A percentile compares a stretch with the other conserved stretches of the same genome.
These are phyloP conservation scores for Kalaharituber pfeilii DNA, from an alignment of 2,329 filamentous ascomycete species.

Conservation along the genomic window DNA sequence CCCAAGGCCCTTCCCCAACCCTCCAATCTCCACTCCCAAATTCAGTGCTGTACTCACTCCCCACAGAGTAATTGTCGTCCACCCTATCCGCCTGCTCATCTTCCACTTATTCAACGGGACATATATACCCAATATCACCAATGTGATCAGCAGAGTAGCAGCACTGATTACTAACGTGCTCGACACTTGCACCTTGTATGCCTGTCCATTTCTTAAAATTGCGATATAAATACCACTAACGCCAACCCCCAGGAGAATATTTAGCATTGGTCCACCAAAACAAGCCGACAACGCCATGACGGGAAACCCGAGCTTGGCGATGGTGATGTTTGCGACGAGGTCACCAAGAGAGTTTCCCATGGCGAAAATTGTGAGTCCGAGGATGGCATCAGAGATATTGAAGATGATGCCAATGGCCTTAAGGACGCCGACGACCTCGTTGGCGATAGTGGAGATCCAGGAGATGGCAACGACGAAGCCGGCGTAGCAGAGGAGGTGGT, in stretches of 20 bases:
- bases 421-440: constrained; percentile 85
- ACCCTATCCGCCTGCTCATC: constrained; percentile 68
- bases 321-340: constrained; percentile 83
- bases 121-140: constrained; percentile 58
- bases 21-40: constrained; percentile 58
- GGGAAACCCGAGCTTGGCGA: constrained; percentile 80
- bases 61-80: constrained; percentile 66
- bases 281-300: constrained; percentile 93
- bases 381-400: constrained; percentile 82
- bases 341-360: constrained; percentile 92
- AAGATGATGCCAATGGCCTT: constrained; percentile 86
- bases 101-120: constrained; percentile 78
- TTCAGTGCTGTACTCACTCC: constrained; percentile 61
- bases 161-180: constrained; percentile 73
- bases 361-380: constrained; percentile 89
- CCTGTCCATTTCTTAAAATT: constrained; percentile 50
- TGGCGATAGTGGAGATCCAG: constrained; percentile 92
- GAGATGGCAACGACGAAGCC: constrained; percentile 83
- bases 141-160: constrained; percentile 62
- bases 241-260: constrained; percentile 90
- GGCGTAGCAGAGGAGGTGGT: constrained; percentile 65
- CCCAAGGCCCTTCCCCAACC: constrained; percentile 30
- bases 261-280: constrained; percentile 96
- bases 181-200: constrained; percentile 69
- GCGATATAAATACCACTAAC: constrained; percentile 80